phyloP scores from a whole-genome alignment of 768 basidiomycete species.

The Mrakia frigida region DNA sequence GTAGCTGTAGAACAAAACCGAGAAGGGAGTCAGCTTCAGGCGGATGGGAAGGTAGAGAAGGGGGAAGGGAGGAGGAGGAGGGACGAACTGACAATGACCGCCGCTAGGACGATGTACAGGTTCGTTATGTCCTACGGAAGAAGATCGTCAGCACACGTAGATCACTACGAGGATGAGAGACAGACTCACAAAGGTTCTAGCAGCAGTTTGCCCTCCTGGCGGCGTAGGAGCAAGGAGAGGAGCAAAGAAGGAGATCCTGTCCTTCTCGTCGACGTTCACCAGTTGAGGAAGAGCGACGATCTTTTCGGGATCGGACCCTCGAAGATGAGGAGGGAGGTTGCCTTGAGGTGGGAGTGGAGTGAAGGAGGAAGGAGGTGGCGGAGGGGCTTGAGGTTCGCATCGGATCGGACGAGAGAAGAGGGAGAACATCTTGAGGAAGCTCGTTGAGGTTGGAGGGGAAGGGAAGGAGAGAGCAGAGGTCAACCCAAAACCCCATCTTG shows the following conservation, averaged over 20 bases:
- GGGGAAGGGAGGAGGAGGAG: not conserved
- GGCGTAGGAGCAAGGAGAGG: not conserved
- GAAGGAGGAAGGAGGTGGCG: too few species aligned
- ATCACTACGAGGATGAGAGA: not conserved
- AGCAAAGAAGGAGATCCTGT: not conserved
- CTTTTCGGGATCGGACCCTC: not conserved
- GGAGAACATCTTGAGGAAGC: slow-evolving; percentile 4
- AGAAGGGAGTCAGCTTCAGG: not conserved
- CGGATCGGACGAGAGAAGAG: slow-evolving; percentile 5
- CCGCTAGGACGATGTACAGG: not conserved
- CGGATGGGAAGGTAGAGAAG: not conserved
- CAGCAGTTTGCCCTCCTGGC: not conserved
- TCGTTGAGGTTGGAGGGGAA: not conserved
- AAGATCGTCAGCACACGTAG: too few species aligned
- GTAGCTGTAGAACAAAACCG: not conserved
- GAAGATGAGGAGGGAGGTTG: slow-evolving; percentile 1
- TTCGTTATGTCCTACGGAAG: slow-evolving; percentile 9
- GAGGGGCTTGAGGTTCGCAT: not conserved
- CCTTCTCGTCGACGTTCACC: not conserved
- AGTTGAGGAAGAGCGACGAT: not conserved
- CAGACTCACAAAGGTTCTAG: not conserved
- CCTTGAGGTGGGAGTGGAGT: not conserved
- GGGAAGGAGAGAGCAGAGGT: not conserved
- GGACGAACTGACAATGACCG: slow-evolving; percentile 14
- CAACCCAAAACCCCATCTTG: not conserved